These are phyloP conservation scores for Coemansia sp. DNA, from an alignment of 371 early-diverging fungal species.

Conservation along the genomic window DNA sequence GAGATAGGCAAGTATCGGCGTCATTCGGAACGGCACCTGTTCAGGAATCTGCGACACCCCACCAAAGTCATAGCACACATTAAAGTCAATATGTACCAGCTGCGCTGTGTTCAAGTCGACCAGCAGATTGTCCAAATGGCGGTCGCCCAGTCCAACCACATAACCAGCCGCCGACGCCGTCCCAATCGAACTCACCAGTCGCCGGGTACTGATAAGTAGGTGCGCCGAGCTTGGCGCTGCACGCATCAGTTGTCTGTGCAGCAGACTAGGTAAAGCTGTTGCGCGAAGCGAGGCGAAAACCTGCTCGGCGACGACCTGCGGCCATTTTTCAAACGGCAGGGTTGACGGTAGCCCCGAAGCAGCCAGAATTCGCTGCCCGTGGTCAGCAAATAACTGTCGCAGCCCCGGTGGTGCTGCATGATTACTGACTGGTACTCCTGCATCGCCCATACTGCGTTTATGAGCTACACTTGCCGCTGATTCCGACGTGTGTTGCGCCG, in stretches of 20 bases:
- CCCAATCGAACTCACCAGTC: slow-evolving; percentile 77
- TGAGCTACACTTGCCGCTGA: neutral
- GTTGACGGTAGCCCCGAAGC: slow-evolving; percentile 34
- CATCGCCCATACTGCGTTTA: neutral
- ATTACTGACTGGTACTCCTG: neutral
- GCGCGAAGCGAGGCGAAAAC: slow-evolving; percentile 28
- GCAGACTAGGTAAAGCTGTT: slow-evolving; percentile 10
- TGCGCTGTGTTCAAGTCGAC: slow-evolving; percentile 62
- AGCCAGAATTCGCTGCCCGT: slow-evolving; percentile 46
- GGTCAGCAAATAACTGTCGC: slow-evolving; percentile 16
- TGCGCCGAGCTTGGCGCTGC: slow-evolving; percentile 23
- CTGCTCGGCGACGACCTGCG: slow-evolving; percentile 27
- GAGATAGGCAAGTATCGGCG: slow-evolving; percentile 67
- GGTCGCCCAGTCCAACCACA: slow-evolving; percentile 98
- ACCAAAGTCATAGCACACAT: slow-evolving; percentile 98
- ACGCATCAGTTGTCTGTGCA: slow-evolving; percentile 14
- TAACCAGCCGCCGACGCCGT: slow-evolving; percentile 93
- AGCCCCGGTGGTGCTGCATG: neutral
- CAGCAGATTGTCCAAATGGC: slow-evolving; percentile 97
- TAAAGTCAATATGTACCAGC: slow-evolving; percentile 97
- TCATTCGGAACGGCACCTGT: slow-evolving; percentile 94
- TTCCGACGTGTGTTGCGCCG: neutral
- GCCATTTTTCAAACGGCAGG: slow-evolving; percentile 32
- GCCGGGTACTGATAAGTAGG: slow-evolving; percentile 6
- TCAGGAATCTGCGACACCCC: slow-evolving; percentile 86